Evolutionary conservation across 768 basidiomycete genomes (phyloP).

Genomic region (Nevesoporus exiguus): DNA sequence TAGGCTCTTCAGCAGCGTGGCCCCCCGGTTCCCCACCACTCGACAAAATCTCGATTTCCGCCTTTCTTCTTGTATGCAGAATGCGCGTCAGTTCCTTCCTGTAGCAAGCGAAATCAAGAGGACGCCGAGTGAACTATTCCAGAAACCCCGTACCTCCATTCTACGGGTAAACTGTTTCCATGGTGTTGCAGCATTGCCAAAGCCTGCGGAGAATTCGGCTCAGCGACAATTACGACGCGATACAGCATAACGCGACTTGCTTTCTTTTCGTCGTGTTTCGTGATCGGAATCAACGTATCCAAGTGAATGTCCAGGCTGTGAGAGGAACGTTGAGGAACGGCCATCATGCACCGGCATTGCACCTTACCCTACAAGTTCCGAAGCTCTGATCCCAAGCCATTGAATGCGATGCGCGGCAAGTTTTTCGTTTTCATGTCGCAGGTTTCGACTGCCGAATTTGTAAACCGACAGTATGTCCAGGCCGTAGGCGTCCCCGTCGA

Average conservation of each 20-base stretch:
- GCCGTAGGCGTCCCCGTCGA: constrained; percentile 92
- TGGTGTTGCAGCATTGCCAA: constrained; percentile 54
- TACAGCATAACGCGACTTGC: constrained; percentile 32
- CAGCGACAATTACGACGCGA: background rate
- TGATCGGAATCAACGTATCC: constrained; percentile 66
- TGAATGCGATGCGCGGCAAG: constrained; percentile 65
- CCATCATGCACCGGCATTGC: background rate
- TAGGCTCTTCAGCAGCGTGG: constrained; percentile 2
- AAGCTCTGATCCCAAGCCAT: constrained; percentile 78
- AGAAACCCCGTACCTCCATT: constrained; percentile 60
- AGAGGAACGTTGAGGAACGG: background rate
- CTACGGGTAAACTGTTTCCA: constrained; percentile 41
- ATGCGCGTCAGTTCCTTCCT: constrained; percentile 83
- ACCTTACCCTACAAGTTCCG: constrained; percentile 61
- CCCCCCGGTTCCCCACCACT: background rate
- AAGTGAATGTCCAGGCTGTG: constrained; percentile 56
- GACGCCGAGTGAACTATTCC: background rate
- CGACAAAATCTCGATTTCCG: constrained; percentile 80
- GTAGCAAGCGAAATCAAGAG: constrained; percentile 5
- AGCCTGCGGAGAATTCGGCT: constrained; percentile 44
- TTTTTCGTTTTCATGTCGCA: constrained; percentile 67
- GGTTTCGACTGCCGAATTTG: constrained; percentile 68
- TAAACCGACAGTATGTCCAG: constrained; percentile 90
- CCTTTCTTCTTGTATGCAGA: constrained; percentile 80
- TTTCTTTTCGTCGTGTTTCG: constrained; percentile 71